These are phyloP conservation scores for Hypoxylon intermedium DNA, from an alignment of 495 filamentous ascomycete genomes.

Conservation along the genomic window DNA sequence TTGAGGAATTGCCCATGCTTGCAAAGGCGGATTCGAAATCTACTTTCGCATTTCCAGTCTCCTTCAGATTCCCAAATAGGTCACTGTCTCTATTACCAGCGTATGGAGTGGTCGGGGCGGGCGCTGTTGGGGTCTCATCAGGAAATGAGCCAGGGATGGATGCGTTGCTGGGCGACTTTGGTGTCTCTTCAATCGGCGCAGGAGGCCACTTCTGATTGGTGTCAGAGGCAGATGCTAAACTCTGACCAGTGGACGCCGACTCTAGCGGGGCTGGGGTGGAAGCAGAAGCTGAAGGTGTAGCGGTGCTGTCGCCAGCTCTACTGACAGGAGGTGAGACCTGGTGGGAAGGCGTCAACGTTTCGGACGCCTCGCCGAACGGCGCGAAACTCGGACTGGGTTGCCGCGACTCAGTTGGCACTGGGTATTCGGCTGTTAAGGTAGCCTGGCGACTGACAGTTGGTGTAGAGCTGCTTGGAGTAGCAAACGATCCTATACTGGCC, in stretches of 20 bases:
- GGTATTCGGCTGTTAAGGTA: conserved; percentile 58
- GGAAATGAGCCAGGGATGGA: conserved; percentile 67
- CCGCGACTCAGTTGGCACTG: conserved; percentile 68
- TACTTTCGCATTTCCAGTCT: conserved; percentile 68
- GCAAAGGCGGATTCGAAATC: conserved; percentile 80
- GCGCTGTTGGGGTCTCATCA: conserved; percentile 56
- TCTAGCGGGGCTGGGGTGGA: conserved; percentile 46
- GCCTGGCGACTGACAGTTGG: conserved; percentile 61
- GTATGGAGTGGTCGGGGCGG: conserved; percentile 53
- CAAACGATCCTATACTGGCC: conserved; percentile 58
- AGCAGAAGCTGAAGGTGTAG: conserved; percentile 39
- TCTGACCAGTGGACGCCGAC: conserved; percentile 45
- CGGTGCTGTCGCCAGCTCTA: conserved; percentile 62
- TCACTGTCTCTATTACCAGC: conserved; percentile 49
- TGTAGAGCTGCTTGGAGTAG: conserved; percentile 60
- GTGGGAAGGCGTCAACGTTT: conserved; percentile 77
- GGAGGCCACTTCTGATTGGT: conserved; percentile 39
- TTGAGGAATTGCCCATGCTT: conserved; percentile 57
- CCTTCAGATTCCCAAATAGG: conserved; percentile 62
- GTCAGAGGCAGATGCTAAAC: conserved; percentile 44
- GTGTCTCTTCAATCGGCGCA: conserved; percentile 34
- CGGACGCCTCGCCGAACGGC: conserved; percentile 67
- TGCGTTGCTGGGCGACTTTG: conserved; percentile 33
- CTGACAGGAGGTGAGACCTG: conserved; percentile 82
- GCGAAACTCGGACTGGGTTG: conserved; percentile 77